These are phyloP conservation scores for Calonectria pseudoturangicola DNA, from an alignment of 2,329 filamentous ascomycete species.

Conservation along the genomic window DNA sequence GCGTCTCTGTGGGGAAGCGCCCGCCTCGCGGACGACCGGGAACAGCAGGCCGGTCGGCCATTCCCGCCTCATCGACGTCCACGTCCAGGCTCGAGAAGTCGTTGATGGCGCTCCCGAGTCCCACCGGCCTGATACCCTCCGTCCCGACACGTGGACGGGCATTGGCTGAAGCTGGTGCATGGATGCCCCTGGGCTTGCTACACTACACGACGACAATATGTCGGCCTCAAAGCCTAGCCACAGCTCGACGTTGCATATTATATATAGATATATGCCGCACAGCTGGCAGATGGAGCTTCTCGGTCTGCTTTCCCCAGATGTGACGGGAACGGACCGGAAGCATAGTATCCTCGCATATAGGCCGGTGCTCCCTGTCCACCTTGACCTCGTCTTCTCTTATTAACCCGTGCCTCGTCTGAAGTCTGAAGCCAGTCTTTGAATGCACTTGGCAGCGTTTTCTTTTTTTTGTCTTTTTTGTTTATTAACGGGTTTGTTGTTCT, in stretches of 20 bases:
- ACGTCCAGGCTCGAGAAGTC: constrained; percentile 17
- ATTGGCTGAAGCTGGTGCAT: constrained; percentile 29
- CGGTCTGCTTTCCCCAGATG: constrained; percentile 35
- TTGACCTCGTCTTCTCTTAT: constrained; percentile 18
- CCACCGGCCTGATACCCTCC: constrained; percentile 37
- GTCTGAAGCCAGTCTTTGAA: constrained; percentile 11
- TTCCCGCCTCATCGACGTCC: constrained; percentile 32
- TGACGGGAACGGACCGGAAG: constrained; percentile 40
- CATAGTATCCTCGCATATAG: constrained; percentile 35
- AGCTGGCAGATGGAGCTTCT: constrained; percentile 30
- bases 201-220: constrained; percentile 37
- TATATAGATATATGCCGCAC: constrained; percentile 39
- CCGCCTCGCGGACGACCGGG: constrained; percentile 19
- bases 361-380: constrained; percentile 14
- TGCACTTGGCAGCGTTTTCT: constrained; percentile 4
- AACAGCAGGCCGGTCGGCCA: constrained; percentile 32
- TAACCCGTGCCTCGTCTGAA: constrained; percentile 13
- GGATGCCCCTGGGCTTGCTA: constrained; percentile 26
- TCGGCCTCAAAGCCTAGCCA: constrained; percentile 24
- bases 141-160: constrained; percentile 27
- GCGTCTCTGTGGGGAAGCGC: constrained; percentile 29
- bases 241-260: constrained; percentile 12
- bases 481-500: neutral
- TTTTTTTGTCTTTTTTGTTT: neutral
- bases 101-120: constrained; percentile 16